Conservation (phyloP, 139 green algal species). For the Eudorina sp. region DNA sequence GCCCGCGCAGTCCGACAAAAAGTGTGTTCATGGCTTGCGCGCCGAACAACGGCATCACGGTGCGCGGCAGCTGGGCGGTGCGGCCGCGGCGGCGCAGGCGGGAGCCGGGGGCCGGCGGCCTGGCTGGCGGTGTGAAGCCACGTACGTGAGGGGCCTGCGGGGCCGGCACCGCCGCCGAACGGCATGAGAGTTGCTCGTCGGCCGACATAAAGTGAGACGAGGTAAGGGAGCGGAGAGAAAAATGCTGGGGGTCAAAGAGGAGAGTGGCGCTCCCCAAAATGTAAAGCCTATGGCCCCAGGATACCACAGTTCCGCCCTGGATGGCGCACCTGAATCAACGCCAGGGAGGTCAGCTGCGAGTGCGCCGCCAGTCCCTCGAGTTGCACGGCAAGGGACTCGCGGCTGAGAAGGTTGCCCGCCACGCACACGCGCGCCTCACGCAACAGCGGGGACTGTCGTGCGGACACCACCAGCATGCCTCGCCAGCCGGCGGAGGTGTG, state of each 20-base stretch:
- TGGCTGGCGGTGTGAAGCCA: background rate
- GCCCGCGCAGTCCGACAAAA: background rate
- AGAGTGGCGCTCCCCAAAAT: background rate
- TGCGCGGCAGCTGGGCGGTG: background rate
- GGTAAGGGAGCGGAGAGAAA: background rate
- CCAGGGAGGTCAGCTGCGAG: background rate
- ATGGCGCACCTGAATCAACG: background rate
- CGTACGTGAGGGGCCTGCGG: background rate
- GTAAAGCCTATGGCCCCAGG: background rate
- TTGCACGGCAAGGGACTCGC: background rate
- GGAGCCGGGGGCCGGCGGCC: background rate
- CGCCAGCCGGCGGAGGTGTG: background rate
- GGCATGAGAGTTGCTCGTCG: background rate
- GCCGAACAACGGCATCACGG: background rate
- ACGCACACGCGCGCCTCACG: background rate
- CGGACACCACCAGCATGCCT: background rate
- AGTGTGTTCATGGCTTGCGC: background rate
- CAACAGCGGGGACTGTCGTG: background rate
- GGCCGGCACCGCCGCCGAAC: background rate
- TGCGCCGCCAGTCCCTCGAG: background rate
- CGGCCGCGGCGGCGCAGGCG: constrained; percentile 9
- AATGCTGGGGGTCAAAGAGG: background rate
- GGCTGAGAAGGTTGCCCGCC: background rate
- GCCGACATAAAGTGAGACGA: background rate
- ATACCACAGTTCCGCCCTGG: background rate